These are phyloP conservation scores for Ascochyta fabae DNA, from an alignment of 2,329 filamentous ascomycete genomes.

Conservation along the genomic window DNA sequence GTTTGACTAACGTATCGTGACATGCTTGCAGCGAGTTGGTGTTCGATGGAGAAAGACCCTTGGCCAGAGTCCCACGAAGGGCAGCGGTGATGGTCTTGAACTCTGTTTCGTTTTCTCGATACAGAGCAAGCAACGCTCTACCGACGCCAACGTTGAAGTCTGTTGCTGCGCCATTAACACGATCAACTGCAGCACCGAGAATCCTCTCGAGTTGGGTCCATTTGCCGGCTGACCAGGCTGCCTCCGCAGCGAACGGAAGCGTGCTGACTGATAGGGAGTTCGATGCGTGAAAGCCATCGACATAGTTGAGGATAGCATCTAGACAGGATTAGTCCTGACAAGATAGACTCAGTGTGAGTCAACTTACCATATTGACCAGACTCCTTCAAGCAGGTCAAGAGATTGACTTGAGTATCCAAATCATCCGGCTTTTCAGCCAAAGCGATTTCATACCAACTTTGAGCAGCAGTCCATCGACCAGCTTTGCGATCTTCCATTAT, in stretches of 20 bases:
- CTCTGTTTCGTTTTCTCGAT: slow-evolving; percentile 56
- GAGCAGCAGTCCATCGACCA: slow-evolving; percentile 90
- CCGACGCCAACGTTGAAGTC: slow-evolving; percentile 88
- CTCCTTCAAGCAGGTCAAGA: slow-evolving; percentile 88
- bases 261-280: slow-evolving; percentile 54
- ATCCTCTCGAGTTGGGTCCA: slow-evolving; percentile 79
- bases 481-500: slow-evolving; percentile 91
- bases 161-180: slow-evolving; percentile 47
- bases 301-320: slow-evolving; percentile 87
- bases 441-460: slow-evolving; percentile 96
- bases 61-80: slow-evolving; percentile 73
- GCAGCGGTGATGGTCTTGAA: slow-evolving; percentile 66
- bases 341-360: background rate
- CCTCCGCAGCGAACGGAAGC: slow-evolving; percentile 85
- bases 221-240: slow-evolving; percentile 86
- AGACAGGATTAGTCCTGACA: slow-evolving; percentile 25
- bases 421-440: slow-evolving; percentile 80
- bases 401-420: slow-evolving; percentile 77
- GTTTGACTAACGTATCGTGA: slow-evolving; percentile 82
- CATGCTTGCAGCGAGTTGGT: slow-evolving; percentile 83
- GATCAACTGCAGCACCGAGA: slow-evolving; percentile 53
- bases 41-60: slow-evolving; percentile 75
- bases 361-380: slow-evolving; percentile 88
- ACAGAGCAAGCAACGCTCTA: slow-evolving; percentile 67
- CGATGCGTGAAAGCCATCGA: slow-evolving; percentile 71